A percentile compares a stretch with the other conserved stretches of the same genome.
These are phyloP conservation scores for Microdochium nivale DNA, from an alignment of 2,329 filamentous ascomycete genomes.

Conservation along the genomic window DNA sequence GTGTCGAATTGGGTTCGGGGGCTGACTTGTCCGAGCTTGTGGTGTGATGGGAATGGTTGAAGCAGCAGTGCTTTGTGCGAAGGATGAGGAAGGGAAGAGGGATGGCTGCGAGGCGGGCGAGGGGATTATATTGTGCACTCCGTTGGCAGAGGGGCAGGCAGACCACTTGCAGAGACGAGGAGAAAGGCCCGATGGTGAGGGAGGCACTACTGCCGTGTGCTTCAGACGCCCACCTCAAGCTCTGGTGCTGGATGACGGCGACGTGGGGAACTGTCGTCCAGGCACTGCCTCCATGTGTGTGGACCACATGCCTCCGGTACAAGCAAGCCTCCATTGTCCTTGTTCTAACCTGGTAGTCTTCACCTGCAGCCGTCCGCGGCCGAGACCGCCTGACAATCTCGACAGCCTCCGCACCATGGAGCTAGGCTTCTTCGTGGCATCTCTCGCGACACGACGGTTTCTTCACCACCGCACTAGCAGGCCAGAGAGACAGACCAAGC, in stretches of 20 bases:
- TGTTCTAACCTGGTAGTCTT: no score
- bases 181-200: neutral
- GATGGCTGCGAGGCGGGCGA: neutral
- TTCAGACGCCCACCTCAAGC: no score
- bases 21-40: constrained; percentile 9
- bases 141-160: neutral
- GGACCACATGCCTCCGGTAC: neutral
- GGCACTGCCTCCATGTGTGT: neutral
- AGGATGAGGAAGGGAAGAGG: neutral
- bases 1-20: constrained; percentile 8
- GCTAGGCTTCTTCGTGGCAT: no score
- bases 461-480: no score
- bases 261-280: neutral
- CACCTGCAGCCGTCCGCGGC: no score
- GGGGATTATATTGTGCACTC: neutral
- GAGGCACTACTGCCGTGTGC: neutral
- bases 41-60: neutral
- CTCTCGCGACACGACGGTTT: no score
- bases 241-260: neutral
- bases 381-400: no score
- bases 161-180: neutral
- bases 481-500: no score
- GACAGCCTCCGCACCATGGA: no score
- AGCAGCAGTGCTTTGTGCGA: neutral
- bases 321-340: no score